A percentile compares a stretch with the other conserved stretches of the same genome.
Conservation (phyloP, 2,329 filamentous ascomycete species). For the Aspergillus luchuensis region DNA sequence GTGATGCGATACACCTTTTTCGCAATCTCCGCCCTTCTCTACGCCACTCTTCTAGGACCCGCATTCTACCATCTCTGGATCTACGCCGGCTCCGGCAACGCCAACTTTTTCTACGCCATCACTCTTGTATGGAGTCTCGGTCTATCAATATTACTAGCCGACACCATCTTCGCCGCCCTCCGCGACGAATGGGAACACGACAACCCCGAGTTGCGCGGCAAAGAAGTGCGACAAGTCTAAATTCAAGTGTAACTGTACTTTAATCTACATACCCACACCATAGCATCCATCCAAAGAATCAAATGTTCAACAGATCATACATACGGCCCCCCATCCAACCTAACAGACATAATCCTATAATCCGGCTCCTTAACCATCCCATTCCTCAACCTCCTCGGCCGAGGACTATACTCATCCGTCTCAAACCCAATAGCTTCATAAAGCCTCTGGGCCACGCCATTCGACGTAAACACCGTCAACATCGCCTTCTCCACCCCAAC, state of each 20-base stretch:
- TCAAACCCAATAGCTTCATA: conserved; percentile 55
- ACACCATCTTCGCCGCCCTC: conserved; percentile 83
- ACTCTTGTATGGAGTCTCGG: conserved; percentile 97
- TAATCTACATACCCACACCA: conserved; percentile 2
- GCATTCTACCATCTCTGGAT: conserved; percentile 98
- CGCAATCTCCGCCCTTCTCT: conserved; percentile 77
- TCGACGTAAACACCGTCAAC: conserved; percentile 62
- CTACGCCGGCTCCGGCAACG: conserved; percentile 95
- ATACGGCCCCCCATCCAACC: conserved; percentile 24
- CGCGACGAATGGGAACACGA: conserved; percentile 94
- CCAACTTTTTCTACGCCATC: conserved; percentile 99
- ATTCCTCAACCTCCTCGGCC: conserved; percentile 51
- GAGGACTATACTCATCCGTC: conserved; percentile 56
- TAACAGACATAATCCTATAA: conserved; percentile 58
- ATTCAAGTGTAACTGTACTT: conserved; percentile 64
- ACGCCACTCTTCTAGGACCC: conserved; percentile 84
- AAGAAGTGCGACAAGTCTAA: conserved; percentile 83
- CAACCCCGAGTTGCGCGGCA: conserved; percentile 83
- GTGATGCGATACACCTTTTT: conserved; percentile 95
- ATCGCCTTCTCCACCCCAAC: conserved; percentile 58
- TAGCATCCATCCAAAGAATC: conserved; percentile 6
- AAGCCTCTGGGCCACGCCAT: conserved; percentile 50
- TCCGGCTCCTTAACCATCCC: conserved; percentile 53
- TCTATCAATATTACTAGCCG: conserved; percentile 80
- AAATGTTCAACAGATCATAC: not conserved